A percentile compares a stretch with the other conserved stretches of the same genome.
Evolutionary conservation across 805 yeast genomes (phyloP).

Genomic region (Starmera caribaea): DNA sequence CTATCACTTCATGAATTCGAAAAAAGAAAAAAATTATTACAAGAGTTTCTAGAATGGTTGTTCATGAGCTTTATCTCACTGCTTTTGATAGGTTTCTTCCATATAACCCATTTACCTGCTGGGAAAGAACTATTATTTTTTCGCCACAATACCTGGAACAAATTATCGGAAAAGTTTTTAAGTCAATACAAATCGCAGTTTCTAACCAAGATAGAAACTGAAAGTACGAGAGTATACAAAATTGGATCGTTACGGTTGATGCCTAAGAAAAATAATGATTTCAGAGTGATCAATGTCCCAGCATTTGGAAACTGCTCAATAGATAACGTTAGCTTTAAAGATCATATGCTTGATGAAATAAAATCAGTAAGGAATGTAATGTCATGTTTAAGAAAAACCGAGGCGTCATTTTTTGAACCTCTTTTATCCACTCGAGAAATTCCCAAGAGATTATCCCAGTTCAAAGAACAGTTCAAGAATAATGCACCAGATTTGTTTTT

Average conservation of each 20-base stretch:
- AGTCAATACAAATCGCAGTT: slow-evolving; percentile 29
- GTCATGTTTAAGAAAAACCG: slow-evolving; percentile 21
- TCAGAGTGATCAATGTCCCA: slow-evolving; percentile 55
- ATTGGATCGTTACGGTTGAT: slow-evolving; percentile 34
- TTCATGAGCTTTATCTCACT: slow-evolving; percentile 35
- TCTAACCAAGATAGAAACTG: slow-evolving; percentile 13
- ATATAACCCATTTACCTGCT: slow-evolving; percentile 51
- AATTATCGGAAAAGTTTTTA: slow-evolving; percentile 31
- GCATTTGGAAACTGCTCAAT: neutral
- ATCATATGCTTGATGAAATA: slow-evolving; percentile 27
- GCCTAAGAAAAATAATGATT: slow-evolving; percentile 49
- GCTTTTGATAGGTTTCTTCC: slow-evolving; percentile 46
- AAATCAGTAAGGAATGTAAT: slow-evolving; percentile 34
- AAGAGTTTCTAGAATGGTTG: slow-evolving; percentile 48
- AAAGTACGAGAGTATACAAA: neutral
- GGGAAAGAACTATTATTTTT: slow-evolving; percentile 35
- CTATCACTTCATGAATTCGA: slow-evolving; percentile 32
- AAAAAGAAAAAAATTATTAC: slow-evolving; percentile 27
- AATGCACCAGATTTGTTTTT: slow-evolving; percentile 31
- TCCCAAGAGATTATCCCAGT: slow-evolving; percentile 27
- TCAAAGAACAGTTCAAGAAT: slow-evolving; percentile 20
- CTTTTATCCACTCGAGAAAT: slow-evolving; percentile 37
- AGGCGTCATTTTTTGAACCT: slow-evolving; percentile 20
- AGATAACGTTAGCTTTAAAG: slow-evolving; percentile 13
- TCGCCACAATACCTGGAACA: slow-evolving; percentile 50